Conservation (phyloP, 192 early-diverging fungal species). For the Backusella mclennaniae region DNA sequence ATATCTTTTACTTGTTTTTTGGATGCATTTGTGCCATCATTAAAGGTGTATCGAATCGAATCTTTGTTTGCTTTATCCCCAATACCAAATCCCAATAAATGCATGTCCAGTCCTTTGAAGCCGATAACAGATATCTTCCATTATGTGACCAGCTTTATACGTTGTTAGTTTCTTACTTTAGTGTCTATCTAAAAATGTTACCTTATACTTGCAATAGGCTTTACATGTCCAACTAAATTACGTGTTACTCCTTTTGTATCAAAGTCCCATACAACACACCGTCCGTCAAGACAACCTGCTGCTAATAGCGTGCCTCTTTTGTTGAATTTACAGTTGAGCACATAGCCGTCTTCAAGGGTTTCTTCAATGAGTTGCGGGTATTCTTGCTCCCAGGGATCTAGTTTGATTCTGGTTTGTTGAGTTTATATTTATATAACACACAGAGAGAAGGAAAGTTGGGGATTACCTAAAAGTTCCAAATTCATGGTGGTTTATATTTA, state of each 20-base stretch:
- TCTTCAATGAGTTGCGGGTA: constrained; percentile 79
- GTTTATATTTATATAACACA: neutral
- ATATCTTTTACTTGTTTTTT: constrained; percentile 52
- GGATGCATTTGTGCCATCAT: constrained; percentile 78
- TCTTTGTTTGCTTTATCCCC: constrained; percentile 49
- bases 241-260: constrained; percentile 76
- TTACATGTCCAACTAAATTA: constrained; percentile 74
- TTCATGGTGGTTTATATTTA: neutral
- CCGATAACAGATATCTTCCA: constrained; percentile 76
- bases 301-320: constrained; percentile 78
- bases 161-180: constrained; percentile 1
- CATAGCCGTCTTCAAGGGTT: constrained; percentile 69
- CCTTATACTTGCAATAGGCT: constrained; percentile 75
- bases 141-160: constrained; percentile 75
- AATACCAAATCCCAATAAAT: constrained; percentile 85
- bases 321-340: constrained; percentile 73
- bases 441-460: neutral
- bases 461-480: neutral
- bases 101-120: constrained; percentile 78
- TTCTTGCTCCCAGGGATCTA: constrained; percentile 80
- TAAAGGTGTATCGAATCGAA: constrained; percentile 70
- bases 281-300: constrained; percentile 76
- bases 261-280: constrained; percentile 85
- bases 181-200: constrained; percentile 19
- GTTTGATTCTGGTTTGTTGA: neutral